Conservation (phyloP, 768 basidiomycete species). For the Gymnopilus junonius region DNA sequence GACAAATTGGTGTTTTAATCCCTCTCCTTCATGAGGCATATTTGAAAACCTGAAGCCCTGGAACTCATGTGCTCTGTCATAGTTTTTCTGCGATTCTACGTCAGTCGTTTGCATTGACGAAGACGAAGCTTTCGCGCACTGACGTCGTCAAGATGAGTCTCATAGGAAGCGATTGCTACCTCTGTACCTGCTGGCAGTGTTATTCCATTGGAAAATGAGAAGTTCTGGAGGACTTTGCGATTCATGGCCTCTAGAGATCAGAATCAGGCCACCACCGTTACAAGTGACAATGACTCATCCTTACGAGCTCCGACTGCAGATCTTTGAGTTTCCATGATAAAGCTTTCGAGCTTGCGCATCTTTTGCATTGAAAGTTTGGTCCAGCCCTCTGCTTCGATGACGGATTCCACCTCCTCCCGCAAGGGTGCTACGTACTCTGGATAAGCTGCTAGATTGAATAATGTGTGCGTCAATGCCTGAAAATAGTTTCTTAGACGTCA, state of each 20-base stretch:
- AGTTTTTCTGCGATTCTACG: not conserved
- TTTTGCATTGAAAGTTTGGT: slow-evolving; percentile 37
- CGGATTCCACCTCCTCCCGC: slow-evolving; percentile 47
- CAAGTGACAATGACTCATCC: not conserved
- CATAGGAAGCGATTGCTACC: slow-evolving; percentile 30
- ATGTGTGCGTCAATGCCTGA: slow-evolving; percentile 40
- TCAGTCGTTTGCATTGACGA: not conserved
- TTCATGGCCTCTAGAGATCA: slow-evolving; percentile 22
- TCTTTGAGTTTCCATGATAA: slow-evolving; percentile 43
- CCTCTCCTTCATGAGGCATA: slow-evolving; percentile 21
- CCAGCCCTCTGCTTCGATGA: slow-evolving; percentile 42
- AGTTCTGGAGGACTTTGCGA: slow-evolving; percentile 41
- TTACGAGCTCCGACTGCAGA: slow-evolving; percentile 11
- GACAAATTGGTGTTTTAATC: slow-evolving; percentile 24
- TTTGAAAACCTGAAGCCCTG: slow-evolving; percentile 46
- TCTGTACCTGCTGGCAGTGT: slow-evolving; percentile 42
- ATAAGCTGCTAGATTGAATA: slow-evolving; percentile 41
- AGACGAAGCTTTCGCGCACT: not conserved
- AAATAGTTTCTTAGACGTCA: not conserved
- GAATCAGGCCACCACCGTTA: not conserved
- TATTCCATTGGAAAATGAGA: slow-evolving; percentile 48
- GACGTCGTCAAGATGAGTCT: slow-evolving; percentile 34
- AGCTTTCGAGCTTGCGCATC: slow-evolving; percentile 49
- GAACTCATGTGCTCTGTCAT: slow-evolving; percentile 37
- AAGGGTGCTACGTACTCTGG: slow-evolving; percentile 39